A percentile compares a stretch with the other conserved stretches of the same genome.
phyloP scores from a whole-genome alignment of 495 filamentous ascomycete genomes.

The Neurospora pannonica region DNA sequence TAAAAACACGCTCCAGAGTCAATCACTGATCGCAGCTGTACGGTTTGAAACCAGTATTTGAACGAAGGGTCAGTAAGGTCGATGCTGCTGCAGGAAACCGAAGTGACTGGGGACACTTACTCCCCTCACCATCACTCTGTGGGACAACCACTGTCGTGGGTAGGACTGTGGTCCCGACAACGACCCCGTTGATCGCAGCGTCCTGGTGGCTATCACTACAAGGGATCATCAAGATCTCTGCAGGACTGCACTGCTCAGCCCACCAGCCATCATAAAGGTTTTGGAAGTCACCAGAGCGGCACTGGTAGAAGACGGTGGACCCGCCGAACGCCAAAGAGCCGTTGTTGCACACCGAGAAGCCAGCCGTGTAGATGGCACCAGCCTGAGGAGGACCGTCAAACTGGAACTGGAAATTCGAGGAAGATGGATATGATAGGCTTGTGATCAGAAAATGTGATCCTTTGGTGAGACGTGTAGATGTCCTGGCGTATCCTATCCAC shows the following conservation, averaged over 20 bases:
- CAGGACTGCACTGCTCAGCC: slow-evolving; percentile 43
- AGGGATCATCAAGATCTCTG: slow-evolving; percentile 39
- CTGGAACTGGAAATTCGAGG: no score
- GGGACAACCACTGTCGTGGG: slow-evolving; percentile 35
- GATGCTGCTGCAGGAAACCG: neutral
- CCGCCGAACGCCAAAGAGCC: slow-evolving; percentile 51
- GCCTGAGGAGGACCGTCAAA: slow-evolving; percentile 59
- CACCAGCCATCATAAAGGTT: slow-evolving; percentile 50
- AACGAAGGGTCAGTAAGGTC: slow-evolving; percentile 12
- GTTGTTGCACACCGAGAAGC: slow-evolving; percentile 56
- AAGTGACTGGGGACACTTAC: no score
- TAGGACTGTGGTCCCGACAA: slow-evolving; percentile 29
- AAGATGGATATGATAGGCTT: slow-evolving; percentile 83
- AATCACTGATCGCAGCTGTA: slow-evolving; percentile 22
- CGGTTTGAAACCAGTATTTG: slow-evolving; percentile 60
- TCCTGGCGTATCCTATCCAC: slow-evolving; percentile 59
- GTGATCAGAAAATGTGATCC: slow-evolving; percentile 86
- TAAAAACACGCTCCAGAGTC: neutral
- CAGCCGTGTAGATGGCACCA: slow-evolving; percentile 55
- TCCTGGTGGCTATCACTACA: slow-evolving; percentile 22
- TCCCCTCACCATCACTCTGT: slow-evolving; percentile 40
- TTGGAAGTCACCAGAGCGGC: slow-evolving; percentile 52
- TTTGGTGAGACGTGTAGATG: slow-evolving; percentile 76
- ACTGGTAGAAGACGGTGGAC: slow-evolving; percentile 54
- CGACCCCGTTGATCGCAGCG: slow-evolving; percentile 16